Base-by-base conservation (phyloP, 768 basidiomycete species). In the Xerocomellus amylosporus region DNA sequence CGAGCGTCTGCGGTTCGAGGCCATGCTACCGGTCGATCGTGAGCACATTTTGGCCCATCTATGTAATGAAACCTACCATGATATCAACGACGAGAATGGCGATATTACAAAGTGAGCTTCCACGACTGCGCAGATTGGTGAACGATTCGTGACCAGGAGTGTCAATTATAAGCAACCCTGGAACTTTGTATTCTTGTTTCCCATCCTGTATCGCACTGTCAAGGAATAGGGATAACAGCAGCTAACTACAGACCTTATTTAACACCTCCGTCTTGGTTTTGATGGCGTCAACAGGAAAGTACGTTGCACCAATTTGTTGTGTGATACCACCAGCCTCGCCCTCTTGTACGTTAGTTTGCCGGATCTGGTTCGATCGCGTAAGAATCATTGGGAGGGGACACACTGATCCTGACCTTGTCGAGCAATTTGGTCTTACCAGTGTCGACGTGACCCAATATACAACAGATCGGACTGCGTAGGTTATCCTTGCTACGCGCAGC, bases 311-410 rank as follows among this genome's bases (percentile, higher is more conserved):
- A 61, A 99, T 99, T 71, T 99, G 97, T 72, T 98, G 97, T 0
- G 97, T 99, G 71, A 99, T 99, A 75, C 97, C 97, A 61, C 97
- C 97, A 3, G 97, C 97, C 82, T 99, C 97, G 51, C 97, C 97
- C 69, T 98, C 97, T 73, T 98, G 95, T 20, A 99, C 97, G 62
- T 98, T 98, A 5, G 96, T 98, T 87, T 98, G 96, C 62, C 97
- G 94, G 69, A 99, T 99, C 93, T 97, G 60, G 8, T 42, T 31
- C 28, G 26, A 51, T 28, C 36, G 24, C 36, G 39, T 58, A 53
- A 56, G 58, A 56, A 46, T 33, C 15, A 19, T 36, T 10, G 13
- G 13, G 43, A 20, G 26, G 24, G 46, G 51, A 17, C 33, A 43
- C 20, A 39, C 13, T 33, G 36, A 58, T 10, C 63, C 79, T 50